phyloP scores from a whole-genome alignment of 352 stramenopile genomes.

The Achlya hypogyna region DNA sequence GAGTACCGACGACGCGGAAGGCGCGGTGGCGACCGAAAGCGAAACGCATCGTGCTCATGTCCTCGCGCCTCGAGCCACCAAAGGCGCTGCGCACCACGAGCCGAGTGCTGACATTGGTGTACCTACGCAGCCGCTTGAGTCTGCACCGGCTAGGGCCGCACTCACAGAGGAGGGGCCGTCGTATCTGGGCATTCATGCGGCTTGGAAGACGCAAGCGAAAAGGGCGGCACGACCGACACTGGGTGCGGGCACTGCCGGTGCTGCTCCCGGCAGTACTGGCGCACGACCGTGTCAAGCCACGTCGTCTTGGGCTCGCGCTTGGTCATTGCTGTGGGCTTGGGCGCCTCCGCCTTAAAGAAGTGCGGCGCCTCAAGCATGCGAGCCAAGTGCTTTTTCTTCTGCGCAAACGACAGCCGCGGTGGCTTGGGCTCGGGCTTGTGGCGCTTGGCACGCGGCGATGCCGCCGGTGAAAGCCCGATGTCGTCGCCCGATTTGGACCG shows the following conservation, averaged over 20 bases:
- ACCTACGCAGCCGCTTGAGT: slow-evolving; percentile 19
- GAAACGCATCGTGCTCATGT: slow-evolving; percentile 67
- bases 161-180: slow-evolving; percentile 28
- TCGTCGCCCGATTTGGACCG: neutral
- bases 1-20: slow-evolving; percentile 46
- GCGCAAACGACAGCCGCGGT: neutral
- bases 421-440: neutral
- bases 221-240: slow-evolving; percentile 77
- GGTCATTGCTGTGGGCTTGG: neutral
- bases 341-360: neutral
- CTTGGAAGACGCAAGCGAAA: slow-evolving; percentile 40
- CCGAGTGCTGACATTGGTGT: slow-evolving; percentile 53
- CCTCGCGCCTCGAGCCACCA: slow-evolving; percentile 34
- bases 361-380: neutral
- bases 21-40: slow-evolving; percentile 69
- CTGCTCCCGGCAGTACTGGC: slow-evolving; percentile 79
- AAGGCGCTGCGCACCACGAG: slow-evolving; percentile 48
- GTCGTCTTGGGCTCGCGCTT: slow-evolving; percentile 16
- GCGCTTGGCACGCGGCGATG: neutral
- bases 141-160: too few relatives aligned
- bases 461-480: neutral
- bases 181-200: slow-evolving; percentile 70
- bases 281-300: slow-evolving; percentile 64
- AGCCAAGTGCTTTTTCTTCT: neutral
- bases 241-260: slow-evolving; percentile 82